Evolutionary conservation across 257 asterid species (phyloP).

Genomic region (Rhazya stricta): DNA sequence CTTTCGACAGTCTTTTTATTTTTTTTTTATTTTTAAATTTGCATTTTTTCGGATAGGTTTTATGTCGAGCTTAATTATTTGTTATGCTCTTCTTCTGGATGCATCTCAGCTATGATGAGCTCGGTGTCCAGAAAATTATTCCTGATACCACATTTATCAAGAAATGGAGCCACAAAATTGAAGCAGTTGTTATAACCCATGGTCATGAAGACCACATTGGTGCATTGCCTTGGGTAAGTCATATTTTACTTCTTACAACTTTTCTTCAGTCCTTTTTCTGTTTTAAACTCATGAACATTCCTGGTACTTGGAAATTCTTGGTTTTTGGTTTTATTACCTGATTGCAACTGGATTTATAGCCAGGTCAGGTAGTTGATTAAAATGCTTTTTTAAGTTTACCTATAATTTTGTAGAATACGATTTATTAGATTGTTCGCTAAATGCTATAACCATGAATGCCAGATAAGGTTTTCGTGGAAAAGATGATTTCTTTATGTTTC

Average conservation of each 20-base stretch:
- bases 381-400: neutral
- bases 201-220: constrained; percentile 99
- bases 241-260: constrained; percentile 37
- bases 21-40: neutral
- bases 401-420: too few relatives aligned
- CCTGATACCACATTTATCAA: constrained; percentile 93
- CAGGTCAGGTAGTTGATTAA: neutral
- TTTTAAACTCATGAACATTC: neutral
- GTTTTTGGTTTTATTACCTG: neutral
- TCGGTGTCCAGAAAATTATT: constrained; percentile 96
- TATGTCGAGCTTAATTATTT: neutral
- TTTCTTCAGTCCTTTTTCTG: constrained; percentile 1
- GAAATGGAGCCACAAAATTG: constrained; percentile 99
- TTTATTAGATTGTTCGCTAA: neutral
- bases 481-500: neutral
- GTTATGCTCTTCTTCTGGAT: constrained; percentile 8
- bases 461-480: neutral
- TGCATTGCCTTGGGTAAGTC: constrained; percentile 99
- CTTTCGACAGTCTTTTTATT: neutral
- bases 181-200: constrained; percentile 96
- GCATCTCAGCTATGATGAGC: constrained; percentile 69
- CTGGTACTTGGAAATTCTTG: constrained; percentile 1
- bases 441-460: neutral
- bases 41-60: neutral
- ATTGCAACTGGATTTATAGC: neutral